Conservation (phyloP, 2,329 filamentous ascomycete genomes). For the Botrytis tulipae region DNA sequence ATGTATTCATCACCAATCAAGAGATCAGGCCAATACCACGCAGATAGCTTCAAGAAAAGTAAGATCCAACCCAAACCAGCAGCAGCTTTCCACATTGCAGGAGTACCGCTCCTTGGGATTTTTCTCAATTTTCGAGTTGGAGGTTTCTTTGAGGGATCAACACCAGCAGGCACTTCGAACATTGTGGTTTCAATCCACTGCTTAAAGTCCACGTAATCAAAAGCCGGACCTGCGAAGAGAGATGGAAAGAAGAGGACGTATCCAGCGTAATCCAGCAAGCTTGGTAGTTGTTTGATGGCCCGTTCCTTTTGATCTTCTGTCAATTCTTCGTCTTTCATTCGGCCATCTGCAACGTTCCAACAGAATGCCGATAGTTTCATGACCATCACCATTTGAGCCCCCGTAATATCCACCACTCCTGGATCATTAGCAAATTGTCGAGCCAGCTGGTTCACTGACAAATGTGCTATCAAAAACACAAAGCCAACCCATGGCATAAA, state of each 20-base stretch:
- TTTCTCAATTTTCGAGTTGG: slow-evolving; percentile 85
- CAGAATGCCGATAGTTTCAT: slow-evolving; percentile 98
- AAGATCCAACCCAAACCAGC: slow-evolving; percentile 77
- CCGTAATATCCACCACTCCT: slow-evolving; percentile 78
- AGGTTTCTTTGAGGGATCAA: slow-evolving; percentile 82
- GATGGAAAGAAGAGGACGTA: slow-evolving; percentile 96
- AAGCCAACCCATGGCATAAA: slow-evolving; percentile 99
- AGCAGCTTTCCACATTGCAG: slow-evolving; percentile 73
- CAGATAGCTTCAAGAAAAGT: slow-evolving; percentile 70
- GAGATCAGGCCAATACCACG: slow-evolving; percentile 61
- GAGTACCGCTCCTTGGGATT: slow-evolving; percentile 86
- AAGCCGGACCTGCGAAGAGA: slow-evolving; percentile 84
- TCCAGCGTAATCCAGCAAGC: slow-evolving; percentile 75
- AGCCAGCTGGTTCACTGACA: slow-evolving; percentile 84
- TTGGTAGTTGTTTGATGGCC: slow-evolving; percentile 71
- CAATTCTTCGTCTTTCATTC: slow-evolving; percentile 74
- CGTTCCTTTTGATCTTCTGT: slow-evolving; percentile 83
- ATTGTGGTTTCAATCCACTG: slow-evolving; percentile 92
- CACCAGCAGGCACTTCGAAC: slow-evolving; percentile 79
- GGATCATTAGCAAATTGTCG: slow-evolving; percentile 71
- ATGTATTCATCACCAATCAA: slow-evolving; percentile 66
- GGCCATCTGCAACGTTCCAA: slow-evolving; percentile 96
- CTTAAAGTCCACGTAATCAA: slow-evolving; percentile 91
- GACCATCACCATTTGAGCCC: slow-evolving; percentile 94
- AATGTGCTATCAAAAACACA: slow-evolving; percentile 89